Evolutionary conservation across 306 rosid genomes (phyloP).

Genomic region (Cucurbita maxima): DNA sequence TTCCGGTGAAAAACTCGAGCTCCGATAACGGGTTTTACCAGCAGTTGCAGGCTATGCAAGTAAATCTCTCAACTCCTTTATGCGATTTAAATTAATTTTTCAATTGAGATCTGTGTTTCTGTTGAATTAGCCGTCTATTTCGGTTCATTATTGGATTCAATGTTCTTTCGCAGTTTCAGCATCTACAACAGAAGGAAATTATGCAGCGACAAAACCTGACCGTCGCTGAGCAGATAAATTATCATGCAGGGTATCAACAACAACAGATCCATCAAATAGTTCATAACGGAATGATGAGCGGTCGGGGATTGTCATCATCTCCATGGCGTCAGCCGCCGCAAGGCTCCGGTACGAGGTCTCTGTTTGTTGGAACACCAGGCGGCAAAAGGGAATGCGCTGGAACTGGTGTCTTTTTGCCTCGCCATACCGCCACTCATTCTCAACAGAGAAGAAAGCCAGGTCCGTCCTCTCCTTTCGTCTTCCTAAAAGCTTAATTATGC

Average conservation of each 20-base stretch:
- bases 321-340: constrained; percentile 49
- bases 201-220: constrained; percentile 26
- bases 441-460: constrained; percentile 38
- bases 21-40: constrained; percentile 15
- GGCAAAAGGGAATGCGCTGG: constrained; percentile 40
- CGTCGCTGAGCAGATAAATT: constrained; percentile 10
- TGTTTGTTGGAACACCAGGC: constrained; percentile 15
- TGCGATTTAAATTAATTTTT: background rate
- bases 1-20: constrained; percentile 8
- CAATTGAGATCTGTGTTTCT: background rate
- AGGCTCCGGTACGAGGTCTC: constrained; percentile 38
- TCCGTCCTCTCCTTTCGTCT: background rate
- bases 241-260: constrained; percentile 7
- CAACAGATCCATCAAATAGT: constrained; percentile 16
- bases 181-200: constrained; percentile 38
- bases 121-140: background rate
- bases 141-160: background rate
- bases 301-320: constrained; percentile 28
- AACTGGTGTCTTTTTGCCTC: constrained; percentile 84
- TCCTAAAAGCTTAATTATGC: background rate
- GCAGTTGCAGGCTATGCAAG: constrained; percentile 38
- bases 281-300: constrained; percentile 19
- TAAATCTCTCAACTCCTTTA: background rate
- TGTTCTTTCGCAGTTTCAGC: constrained; percentile 23
- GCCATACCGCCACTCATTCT: constrained; percentile 13